These are phyloP conservation scores for Buddleja alternifolia DNA, from an alignment of 257 asterid species.

Conservation along the genomic window DNA sequence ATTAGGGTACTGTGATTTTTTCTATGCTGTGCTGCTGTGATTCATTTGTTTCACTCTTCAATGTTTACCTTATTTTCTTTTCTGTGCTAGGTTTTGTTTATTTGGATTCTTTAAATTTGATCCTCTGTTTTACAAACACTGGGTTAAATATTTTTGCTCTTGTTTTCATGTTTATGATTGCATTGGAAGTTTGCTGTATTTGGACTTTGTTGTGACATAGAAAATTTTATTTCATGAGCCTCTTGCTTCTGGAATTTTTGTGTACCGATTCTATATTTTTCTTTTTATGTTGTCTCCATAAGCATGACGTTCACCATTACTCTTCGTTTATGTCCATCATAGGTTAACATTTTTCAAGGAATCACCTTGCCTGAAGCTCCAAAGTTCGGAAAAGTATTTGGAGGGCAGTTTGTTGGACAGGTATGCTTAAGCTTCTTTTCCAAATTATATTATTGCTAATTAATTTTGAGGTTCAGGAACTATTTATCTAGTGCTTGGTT, in stretches of 20 bases:
- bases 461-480: constrained; percentile 6
- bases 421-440: constrained; percentile 40
- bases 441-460: constrained; percentile 6
- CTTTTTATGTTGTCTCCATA: background rate
- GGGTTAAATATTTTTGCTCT: background rate
- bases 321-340: constrained; percentile 25
- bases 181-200: constrained; percentile 11
- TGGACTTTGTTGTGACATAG: constrained; percentile 4
- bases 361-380: constrained; percentile 97
- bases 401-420: constrained; percentile 99
- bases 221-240: constrained; percentile 8
- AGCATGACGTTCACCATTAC: background rate
- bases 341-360: constrained; percentile 87
- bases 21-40: no score
- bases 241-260: constrained; percentile 4
- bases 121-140: background rate
- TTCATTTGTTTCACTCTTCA: no score
- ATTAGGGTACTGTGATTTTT: no score
- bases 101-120: constrained; percentile 4
- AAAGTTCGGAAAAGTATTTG: constrained; percentile 83
- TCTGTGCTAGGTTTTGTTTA: constrained; percentile 9
- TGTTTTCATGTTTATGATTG: background rate
- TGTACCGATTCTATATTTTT: background rate
- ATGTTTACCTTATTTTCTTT: no score
- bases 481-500: constrained; percentile 13